Evolutionary conservation across 1,284 basidiomycete species (phyloP).

Genomic region (Apiotrichum mycotoxinovorans): DNA sequence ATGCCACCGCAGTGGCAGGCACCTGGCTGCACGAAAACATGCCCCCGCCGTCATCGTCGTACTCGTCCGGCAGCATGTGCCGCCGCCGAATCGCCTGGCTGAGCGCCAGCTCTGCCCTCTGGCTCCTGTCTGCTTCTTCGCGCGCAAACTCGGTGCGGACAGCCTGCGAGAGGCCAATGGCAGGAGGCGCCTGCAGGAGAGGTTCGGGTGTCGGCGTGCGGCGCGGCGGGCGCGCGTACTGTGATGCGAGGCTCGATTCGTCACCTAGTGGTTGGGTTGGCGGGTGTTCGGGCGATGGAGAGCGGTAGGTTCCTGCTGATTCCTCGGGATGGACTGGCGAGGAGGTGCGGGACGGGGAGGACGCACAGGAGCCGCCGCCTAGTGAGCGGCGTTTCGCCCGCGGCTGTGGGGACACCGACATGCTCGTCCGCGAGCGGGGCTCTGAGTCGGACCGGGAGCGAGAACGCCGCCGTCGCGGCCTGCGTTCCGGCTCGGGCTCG

Average conservation of each 20-base stretch:
- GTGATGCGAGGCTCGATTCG: constrained; percentile 28
- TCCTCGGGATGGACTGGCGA: background rate
- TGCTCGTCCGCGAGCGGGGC: no score
- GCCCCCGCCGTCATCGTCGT: constrained; percentile 8
- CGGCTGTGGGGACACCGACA: background rate
- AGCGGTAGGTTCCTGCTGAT: background rate
- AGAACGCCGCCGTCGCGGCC: background rate
- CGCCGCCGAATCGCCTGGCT: constrained; percentile 4
- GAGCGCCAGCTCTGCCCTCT: constrained; percentile 1
- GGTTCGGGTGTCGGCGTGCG: constrained; percentile 1
- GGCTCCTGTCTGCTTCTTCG: constrained; percentile 5
- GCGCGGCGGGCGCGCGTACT: constrained; percentile 21
- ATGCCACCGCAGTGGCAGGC: background rate
- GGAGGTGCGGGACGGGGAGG: background rate
- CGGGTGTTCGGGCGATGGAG: constrained; percentile 5
- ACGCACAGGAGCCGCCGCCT: background rate
- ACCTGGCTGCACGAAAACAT: background rate
- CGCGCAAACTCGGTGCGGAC: constrained; percentile 6
- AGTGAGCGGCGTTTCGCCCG: background rate
- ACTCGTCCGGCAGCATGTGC: background rate
- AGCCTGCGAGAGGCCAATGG: constrained; percentile 13
- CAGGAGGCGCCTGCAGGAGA: constrained; percentile 17
- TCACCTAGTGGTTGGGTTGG: constrained; percentile 42
- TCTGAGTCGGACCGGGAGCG: background rate
- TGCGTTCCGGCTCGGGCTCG: no score